Evolutionary conservation across 352 stramenopile genomes (phyloP).

Genomic region (Globisporangium paroecandrum): DNA sequence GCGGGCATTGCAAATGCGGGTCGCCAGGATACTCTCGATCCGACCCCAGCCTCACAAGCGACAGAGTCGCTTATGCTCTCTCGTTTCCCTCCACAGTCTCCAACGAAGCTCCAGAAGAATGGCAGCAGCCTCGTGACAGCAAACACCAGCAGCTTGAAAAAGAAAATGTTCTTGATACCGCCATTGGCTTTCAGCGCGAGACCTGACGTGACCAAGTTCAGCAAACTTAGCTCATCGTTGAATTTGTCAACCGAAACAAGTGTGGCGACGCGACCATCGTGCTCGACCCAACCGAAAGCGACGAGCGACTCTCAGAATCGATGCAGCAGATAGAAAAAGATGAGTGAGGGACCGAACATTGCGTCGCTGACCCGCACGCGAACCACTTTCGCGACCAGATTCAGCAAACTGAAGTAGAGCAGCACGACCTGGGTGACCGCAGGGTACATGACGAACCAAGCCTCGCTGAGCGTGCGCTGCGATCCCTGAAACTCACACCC

Average conservation of each 20-base stretch:
- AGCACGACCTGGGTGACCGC: constrained; percentile 25
- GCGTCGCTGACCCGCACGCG: constrained; percentile 22
- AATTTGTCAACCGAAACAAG: constrained; percentile 14
- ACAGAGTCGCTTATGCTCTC: not conserved
- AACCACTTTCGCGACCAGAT: constrained; percentile 13
- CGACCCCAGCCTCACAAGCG: not conserved
- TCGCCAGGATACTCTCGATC: not conserved
- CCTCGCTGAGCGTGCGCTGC: constrained; percentile 16
- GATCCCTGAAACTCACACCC: constrained; percentile 22
- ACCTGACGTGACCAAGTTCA: constrained; percentile 14
- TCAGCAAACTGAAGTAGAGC: constrained; percentile 27
- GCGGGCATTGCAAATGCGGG: not conserved
- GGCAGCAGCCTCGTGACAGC: not conserved
- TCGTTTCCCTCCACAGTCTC: not conserved
- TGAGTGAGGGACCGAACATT: constrained; percentile 23
- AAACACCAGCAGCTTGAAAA: constrained; percentile 15
- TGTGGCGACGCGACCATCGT: not conserved
- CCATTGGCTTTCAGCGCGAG: constrained; percentile 17
- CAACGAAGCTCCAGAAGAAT: not conserved
- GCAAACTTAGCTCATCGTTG: not conserved
- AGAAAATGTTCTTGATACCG: constrained; percentile 14
- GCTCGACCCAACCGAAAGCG: not conserved
- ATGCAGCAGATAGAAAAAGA: constrained; percentile 22
- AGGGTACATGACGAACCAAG: constrained; percentile 35
- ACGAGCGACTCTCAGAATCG: not conserved